These are phyloP conservation scores for Phytophthora pinifolia DNA, from an alignment of 352 stramenopile genomes.

Conservation along the genomic window DNA sequence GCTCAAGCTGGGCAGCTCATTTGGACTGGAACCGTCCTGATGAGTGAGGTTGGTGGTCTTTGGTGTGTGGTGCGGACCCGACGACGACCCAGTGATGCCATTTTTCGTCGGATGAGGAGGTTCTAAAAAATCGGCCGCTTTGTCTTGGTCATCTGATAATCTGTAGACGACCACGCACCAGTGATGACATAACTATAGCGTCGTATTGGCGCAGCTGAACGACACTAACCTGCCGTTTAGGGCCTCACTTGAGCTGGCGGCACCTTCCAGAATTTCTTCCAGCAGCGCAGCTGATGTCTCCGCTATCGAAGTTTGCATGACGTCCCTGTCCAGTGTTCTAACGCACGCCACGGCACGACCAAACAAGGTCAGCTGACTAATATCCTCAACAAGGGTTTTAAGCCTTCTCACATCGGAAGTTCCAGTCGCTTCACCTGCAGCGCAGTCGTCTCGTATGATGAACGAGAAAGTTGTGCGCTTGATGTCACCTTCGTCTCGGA, in stretches of 20 bases:
- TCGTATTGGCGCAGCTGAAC: neutral
- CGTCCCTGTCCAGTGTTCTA: conserved; percentile 7
- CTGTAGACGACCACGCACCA: conserved; percentile 2
- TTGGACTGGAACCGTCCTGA: too few relatives aligned
- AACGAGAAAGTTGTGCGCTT: neutral
- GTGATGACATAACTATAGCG: neutral
- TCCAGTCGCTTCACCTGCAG: conserved; percentile 19
- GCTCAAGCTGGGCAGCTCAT: neutral
- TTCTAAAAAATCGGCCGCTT: too few relatives aligned
- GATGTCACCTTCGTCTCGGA: neutral
- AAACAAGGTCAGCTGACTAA: too few relatives aligned
- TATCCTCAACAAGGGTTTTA: too few relatives aligned
- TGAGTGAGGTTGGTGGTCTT: too few relatives aligned
- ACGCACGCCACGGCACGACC: neutral
- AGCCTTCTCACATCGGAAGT: conserved; percentile 17
- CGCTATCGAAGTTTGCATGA: conserved; percentile 9
- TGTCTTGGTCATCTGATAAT: neutral
- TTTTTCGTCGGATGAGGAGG: too few relatives aligned
- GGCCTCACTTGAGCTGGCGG: neutral
- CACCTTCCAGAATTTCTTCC: conserved; percentile 14
- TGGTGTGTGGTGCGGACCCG: too few relatives aligned
- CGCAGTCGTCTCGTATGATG: neutral
- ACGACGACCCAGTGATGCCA: too few relatives aligned
- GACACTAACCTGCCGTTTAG: conserved; percentile 10
- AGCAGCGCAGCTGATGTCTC: conserved; percentile 15